Conservation (phyloP, 2,329 filamentous ascomycete species). For the Clonostachys chloroleuca region DNA sequence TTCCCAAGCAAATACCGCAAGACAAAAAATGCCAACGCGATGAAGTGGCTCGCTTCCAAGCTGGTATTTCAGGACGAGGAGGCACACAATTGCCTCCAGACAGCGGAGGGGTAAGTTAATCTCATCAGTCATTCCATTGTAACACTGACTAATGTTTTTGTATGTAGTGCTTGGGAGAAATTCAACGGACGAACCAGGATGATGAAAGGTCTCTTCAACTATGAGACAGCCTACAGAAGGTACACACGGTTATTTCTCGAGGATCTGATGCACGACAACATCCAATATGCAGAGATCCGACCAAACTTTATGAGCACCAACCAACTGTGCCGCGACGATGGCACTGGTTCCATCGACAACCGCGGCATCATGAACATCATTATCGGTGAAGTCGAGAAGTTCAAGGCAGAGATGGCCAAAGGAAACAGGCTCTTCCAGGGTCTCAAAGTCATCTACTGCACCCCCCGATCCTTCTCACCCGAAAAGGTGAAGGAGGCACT, state of each 20-base stretch:
- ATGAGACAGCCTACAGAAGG: constrained; percentile 54
- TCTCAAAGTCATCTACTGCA: constrained; percentile 69
- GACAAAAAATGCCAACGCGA: constrained; percentile 12
- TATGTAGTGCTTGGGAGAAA: constrained; percentile 45
- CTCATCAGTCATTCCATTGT: constrained; percentile 5
- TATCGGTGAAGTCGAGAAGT: constrained; percentile 45
- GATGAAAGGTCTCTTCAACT: constrained; percentile 70
- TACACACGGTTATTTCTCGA: constrained; percentile 58
- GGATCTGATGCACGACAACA: constrained; percentile 58
- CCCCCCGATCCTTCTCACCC: constrained; percentile 54
- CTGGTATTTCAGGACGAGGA: constrained; percentile 59
- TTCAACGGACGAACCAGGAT: constrained; percentile 68
- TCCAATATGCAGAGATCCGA: constrained; percentile 68
- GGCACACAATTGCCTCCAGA: constrained; percentile 46
- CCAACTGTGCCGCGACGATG: constrained; percentile 55
- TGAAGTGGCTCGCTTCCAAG: constrained; percentile 57
- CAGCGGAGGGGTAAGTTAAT: constrained; percentile 44
- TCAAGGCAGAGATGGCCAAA: constrained; percentile 25
- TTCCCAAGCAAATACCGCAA: constrained; percentile 17
- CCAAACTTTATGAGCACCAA: constrained; percentile 65
- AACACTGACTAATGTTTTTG: constrained; percentile 2
- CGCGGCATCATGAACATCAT: constrained; percentile 57
- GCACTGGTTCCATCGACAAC: constrained; percentile 46
- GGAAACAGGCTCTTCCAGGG: constrained; percentile 40
- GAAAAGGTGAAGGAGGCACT: constrained; percentile 45